phyloP scores from a whole-genome alignment of 1,284 basidiomycete species.

The Sanguinoderma infundibulare region DNA sequence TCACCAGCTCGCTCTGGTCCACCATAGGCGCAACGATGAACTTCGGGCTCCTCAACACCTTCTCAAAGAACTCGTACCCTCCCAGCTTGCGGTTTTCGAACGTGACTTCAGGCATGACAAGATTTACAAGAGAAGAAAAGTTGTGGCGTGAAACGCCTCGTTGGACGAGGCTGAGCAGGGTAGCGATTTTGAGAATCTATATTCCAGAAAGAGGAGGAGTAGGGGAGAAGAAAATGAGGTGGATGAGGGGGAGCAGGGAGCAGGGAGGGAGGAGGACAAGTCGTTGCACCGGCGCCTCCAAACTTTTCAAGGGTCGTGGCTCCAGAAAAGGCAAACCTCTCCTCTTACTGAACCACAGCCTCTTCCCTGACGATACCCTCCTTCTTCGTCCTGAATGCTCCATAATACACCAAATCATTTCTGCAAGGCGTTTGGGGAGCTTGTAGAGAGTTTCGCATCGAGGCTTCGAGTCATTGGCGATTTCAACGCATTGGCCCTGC shows the following conservation, averaged over 20 bases:
- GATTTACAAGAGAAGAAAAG: conserved; percentile 18
- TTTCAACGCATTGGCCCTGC: too few species aligned
- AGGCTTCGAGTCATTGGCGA: too few species aligned
- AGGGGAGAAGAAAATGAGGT: neutral
- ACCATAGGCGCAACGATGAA: conserved; percentile 97
- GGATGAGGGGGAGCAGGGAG: too few species aligned
- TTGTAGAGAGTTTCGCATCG: too few species aligned
- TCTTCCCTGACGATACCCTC: too few species aligned
- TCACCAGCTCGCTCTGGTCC: conserved; percentile 92
- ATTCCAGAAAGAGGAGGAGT: neutral
- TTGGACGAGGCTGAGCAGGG: conserved; percentile 8
- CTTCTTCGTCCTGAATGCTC: too few species aligned
- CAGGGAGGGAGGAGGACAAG: too few species aligned
- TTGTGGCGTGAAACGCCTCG: conserved; percentile 18
- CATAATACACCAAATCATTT: too few species aligned
- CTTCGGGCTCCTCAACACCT: conserved; percentile 82
- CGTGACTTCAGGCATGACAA: conserved; percentile 30
- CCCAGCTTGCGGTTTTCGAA: conserved; percentile 54
- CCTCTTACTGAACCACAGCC: too few species aligned
- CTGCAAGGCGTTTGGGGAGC: too few species aligned
- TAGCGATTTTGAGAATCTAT: conserved; percentile 14
- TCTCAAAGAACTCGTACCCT: conserved; percentile 84
- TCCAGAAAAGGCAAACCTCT: neutral
- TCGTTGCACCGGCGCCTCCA: neutral
- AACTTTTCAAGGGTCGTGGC: too few species aligned